A percentile compares a stretch with the other conserved stretches of the same genome.
Conservation (phyloP, 2,329 filamentous ascomycete species). For the Hymenotorrendiella dingleyae region DNA sequence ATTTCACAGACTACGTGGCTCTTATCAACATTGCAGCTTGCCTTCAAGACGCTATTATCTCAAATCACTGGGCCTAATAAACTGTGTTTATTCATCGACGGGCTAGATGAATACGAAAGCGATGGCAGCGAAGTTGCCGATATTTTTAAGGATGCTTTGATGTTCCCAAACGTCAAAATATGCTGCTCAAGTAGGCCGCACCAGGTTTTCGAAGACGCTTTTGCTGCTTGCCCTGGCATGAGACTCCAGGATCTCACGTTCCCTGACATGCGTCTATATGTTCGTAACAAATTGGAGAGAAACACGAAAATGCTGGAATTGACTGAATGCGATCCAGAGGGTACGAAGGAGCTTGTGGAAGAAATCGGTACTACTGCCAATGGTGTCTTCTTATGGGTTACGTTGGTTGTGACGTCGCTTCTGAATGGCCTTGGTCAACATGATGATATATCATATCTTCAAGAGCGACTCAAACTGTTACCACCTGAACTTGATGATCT, state of each 20-base stretch:
- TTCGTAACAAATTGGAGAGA: too few species aligned
- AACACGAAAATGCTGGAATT: too few species aligned
- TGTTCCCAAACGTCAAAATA: neutral
- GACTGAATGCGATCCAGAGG: too few species aligned
- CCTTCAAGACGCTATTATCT: neutral
- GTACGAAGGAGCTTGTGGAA: neutral
- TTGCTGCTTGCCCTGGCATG: too few species aligned
- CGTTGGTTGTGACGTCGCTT: neutral
- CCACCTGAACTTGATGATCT: neutral
- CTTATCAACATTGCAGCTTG: neutral
- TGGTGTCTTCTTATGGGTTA: neutral
- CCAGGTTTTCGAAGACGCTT: neutral
- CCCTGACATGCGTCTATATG: too few species aligned
- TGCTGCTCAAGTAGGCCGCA: neutral
- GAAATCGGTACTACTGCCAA: neutral
- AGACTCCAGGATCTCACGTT: too few species aligned
- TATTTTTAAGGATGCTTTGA: neutral
- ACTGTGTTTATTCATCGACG: neutral
- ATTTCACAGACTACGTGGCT: too few species aligned
- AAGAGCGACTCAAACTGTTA: neutral
- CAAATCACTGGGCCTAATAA: neutral
- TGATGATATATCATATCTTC: neutral
- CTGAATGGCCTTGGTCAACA: neutral
- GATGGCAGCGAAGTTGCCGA: neutral
- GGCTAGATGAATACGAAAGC: neutral